phyloP scores from a whole-genome alignment of 495 filamentous ascomycete species.

The Annulohypoxylon maeteangense region DNA sequence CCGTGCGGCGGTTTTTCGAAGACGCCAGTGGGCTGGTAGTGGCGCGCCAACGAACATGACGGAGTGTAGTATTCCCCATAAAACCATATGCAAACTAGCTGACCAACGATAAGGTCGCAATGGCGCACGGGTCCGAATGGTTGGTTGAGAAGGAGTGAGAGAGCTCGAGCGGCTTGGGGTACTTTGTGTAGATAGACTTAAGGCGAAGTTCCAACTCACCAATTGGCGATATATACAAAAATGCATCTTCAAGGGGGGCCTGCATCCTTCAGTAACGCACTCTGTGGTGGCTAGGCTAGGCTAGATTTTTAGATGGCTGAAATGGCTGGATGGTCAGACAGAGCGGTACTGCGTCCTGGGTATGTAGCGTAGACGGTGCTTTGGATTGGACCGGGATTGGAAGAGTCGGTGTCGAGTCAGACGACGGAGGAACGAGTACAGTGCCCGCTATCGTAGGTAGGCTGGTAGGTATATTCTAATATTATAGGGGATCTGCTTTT shows the following conservation, averaged over 20 bases:
- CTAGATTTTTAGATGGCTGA: not conserved
- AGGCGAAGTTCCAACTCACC: conserved; percentile 55
- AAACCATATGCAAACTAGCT: conserved; percentile 41
- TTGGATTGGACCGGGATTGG: conserved; percentile 25
- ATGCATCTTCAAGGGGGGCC: conserved; percentile 55
- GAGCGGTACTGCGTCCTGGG: not conserved
- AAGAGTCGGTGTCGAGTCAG: conserved; percentile 44
- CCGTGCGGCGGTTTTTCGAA: conserved; percentile 37
- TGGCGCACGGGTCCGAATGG: conserved; percentile 58
- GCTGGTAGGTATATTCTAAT: not conserved
- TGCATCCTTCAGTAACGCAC: conserved; percentile 48
- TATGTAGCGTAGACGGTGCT: conserved; percentile 6
- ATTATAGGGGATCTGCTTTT: conserved; percentile 4
- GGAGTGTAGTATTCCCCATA: conserved; percentile 44
- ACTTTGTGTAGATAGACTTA: conserved; percentile 30
- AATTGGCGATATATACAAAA: conserved; percentile 61
- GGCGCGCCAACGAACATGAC: conserved; percentile 38
- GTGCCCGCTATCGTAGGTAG: not conserved
- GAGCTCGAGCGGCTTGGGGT: conserved; percentile 28
- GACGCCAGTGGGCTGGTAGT: conserved; percentile 40
- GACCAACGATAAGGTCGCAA: conserved; percentile 54
- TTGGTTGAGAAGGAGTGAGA: conserved; percentile 51
- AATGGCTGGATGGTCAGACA: conserved; percentile 33
- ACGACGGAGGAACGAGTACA: conserved; percentile 21
- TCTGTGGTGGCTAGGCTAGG: conserved; percentile 31